These are phyloP conservation scores for Lachnellula hyalina DNA, from an alignment of 2,329 filamentous ascomycete genomes.

Conservation along the genomic window DNA sequence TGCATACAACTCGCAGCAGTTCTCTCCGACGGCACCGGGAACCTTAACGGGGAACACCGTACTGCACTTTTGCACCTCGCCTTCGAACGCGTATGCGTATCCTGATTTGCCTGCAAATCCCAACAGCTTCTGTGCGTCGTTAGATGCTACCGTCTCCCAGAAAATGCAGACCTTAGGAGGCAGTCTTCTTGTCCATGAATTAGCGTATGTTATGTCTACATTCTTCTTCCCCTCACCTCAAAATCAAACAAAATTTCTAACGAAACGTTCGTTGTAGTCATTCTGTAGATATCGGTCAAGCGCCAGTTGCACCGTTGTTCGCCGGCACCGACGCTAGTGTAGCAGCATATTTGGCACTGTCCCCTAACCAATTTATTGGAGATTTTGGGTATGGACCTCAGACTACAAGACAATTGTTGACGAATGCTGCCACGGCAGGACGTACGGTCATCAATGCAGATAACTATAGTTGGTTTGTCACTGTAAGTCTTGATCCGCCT, in stretches of 20 bases:
- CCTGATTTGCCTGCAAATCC: neutral
- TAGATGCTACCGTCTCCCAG: neutral
- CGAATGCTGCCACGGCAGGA: neutral
- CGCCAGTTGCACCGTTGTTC: neutral
- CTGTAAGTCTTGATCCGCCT: neutral
- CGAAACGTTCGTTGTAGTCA: neutral
- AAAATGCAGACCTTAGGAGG: neutral
- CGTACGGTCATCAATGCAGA: neutral
- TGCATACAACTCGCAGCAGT: neutral
- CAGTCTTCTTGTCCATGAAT: neutral
- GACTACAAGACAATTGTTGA: neutral
- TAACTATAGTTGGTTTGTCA: neutral
- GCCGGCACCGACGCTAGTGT: neutral
- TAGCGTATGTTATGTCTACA: neutral
- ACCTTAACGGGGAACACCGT: neutral
- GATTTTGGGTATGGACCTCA: neutral
- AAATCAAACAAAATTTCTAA: neutral
- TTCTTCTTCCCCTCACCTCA: neutral
- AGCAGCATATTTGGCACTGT: neutral
- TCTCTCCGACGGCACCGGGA: neutral
- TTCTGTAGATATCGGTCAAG: neutral
- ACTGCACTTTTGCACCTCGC: neutral
- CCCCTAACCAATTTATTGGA: neutral
- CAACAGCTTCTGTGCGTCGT: neutral
- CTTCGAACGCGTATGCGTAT: neutral